Base-by-base conservation (phyloP, 352 stramenopile genomes). In the Globisporangium takayamanum region DNA sequence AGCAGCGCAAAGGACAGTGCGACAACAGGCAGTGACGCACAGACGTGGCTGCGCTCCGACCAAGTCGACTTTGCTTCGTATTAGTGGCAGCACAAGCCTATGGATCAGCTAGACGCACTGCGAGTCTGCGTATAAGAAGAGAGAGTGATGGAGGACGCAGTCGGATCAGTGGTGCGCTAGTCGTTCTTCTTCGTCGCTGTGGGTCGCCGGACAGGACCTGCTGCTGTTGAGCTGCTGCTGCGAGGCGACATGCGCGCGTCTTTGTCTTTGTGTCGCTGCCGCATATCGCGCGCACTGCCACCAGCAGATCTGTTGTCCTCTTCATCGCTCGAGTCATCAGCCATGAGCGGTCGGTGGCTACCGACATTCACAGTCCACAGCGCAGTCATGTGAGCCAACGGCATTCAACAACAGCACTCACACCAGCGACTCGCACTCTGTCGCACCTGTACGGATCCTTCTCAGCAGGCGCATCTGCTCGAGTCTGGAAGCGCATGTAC, bases 401-500 rank as follows among this genome's bases (percentile, higher is more conserved):
- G 30, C 18, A 16, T 8, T 66, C 5, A 58, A 64, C 18, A 28
- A 66, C 25, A 22, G 22, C 22, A 22, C 22, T 22, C 33, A 36
- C 46, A 30, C 26, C 25, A 14, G 12, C 16, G 20, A 28, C 11
- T n/a, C 10, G 22, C 1, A 14, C 45, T 25, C 14, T 5, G 8
- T 28, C 61, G 53, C 56, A 90, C 80, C 70, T 92, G 60, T 88
- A 85, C 0, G 77, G 76, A 49, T 93, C 81, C 59, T 68, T 70
- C 60, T 72, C 68, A 0, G 67, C 57, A 10, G 68, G 66, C 12
- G 78, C 62, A 16, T 89, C 77, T 18, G 72, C 75, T 22, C 80
- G 73, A 50, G 81, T 87, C 68, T 92, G 83, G 68, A 92, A 92
- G 50, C 76, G 82, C 69, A 86, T 69, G 64, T 92, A 94, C 78